phyloP scores from a whole-genome alignment of 129 eudicot genomes.

The Centaurea solstitialis region DNA sequence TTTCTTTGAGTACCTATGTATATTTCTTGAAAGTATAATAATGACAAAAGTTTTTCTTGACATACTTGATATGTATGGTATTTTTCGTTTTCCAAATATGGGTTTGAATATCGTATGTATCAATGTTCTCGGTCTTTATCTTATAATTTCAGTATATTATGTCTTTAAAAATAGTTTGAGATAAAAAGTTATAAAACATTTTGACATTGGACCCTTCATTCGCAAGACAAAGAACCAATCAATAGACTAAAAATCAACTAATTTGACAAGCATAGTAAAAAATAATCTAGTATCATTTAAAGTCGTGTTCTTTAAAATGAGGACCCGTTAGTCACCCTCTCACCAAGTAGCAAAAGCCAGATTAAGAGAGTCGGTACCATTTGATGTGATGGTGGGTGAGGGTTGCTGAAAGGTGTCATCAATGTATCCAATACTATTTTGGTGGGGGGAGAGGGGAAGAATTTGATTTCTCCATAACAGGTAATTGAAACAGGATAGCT shows the following conservation, averaged over 20 bases:
- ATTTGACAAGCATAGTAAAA: no score
- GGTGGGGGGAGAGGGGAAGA: neutral
- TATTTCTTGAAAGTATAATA: neutral
- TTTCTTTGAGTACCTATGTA: neutral
- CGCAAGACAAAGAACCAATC: no score
- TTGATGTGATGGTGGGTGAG: neutral
- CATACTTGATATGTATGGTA: neutral
- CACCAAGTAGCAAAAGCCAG: no score
- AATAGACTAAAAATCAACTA: no score
- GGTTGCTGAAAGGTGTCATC: neutral
- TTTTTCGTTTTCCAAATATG: neutral
- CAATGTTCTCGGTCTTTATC: neutral
- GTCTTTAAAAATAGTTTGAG: no score
- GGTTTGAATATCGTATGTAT: no score
- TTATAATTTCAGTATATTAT: no score
- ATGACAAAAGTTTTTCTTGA: neutral
- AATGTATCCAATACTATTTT: neutral
- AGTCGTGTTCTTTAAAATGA: neutral
- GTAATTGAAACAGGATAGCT: neutral
- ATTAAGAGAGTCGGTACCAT: neutral
- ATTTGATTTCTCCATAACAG: neutral
- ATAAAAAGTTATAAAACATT: no score
- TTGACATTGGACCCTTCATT: no score
- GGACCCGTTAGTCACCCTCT: no score
- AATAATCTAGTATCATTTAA: no score